phyloP scores from a whole-genome alignment of 1,284 basidiomycete species.

The Leccinum angustisporum region DNA sequence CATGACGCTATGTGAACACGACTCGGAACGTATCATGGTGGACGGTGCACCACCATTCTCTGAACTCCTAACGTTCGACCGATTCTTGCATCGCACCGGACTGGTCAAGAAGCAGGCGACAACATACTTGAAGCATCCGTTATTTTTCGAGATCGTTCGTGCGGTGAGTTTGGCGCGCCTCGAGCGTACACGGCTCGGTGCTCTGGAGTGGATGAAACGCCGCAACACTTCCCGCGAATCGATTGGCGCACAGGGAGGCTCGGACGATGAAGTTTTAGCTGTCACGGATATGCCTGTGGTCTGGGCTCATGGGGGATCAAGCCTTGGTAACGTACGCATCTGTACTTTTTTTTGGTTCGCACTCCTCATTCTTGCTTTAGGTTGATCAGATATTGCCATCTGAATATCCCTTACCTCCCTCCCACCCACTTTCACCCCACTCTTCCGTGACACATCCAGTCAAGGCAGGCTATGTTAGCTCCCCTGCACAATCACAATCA shows the following conservation, averaged over 20 bases:
- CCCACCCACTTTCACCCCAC: conserved; percentile 23
- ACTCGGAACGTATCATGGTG: conserved; percentile 20
- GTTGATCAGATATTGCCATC: conserved; percentile 15
- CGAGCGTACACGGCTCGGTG: conserved; percentile 24
- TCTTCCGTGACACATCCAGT: conserved; percentile 14
- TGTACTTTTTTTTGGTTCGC: not conserved
- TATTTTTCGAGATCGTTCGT: conserved; percentile 47
- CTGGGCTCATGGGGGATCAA: conserved; percentile 17
- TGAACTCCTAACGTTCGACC: conserved; percentile 41
- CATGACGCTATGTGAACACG: conserved; percentile 44
- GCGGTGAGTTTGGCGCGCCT: conserved; percentile 32
- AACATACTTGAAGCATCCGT: conserved; percentile 39
- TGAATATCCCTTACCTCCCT: conserved; percentile 24
- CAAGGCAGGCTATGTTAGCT: conserved; percentile 24
- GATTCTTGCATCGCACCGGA: conserved; percentile 47
- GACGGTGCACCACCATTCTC: conserved; percentile 40
- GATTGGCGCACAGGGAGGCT: not conserved
- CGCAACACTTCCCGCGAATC: too few relatives aligned
- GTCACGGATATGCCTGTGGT: conserved; percentile 10
- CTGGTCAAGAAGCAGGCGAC: conserved; percentile 40
- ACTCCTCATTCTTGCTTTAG: conserved; percentile 8
- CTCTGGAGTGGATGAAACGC: conserved; percentile 18
- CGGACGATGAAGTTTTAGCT: conserved; percentile 2
- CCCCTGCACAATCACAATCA: not conserved
- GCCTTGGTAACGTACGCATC: conserved; percentile 13